phyloP scores from a whole-genome alignment of 1,284 basidiomycete genomes.

The Fomitopsis pinicola region DNA sequence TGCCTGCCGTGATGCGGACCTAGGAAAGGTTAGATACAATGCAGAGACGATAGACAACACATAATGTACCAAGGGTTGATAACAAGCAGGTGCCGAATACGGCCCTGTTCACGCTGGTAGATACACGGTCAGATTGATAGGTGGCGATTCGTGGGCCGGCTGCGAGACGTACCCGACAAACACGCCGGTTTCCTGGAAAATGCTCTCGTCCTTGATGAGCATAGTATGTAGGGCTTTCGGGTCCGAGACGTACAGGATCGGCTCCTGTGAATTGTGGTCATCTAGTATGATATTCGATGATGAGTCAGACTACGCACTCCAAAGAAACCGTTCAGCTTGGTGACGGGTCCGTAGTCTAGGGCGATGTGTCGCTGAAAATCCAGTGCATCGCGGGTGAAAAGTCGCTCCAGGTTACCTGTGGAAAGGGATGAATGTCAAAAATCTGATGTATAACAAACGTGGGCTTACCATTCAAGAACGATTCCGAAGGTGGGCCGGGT shows the following conservation, averaged over 20 bases:
- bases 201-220: conserved; percentile 5
- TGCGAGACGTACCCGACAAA: neutral
- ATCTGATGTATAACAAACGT: neutral
- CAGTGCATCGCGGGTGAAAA: neutral
- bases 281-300: neutral
- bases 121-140: too few relatives aligned
- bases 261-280: neutral
- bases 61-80: neutral
- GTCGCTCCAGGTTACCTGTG: neutral
- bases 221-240: conserved; percentile 6
- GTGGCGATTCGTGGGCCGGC: neutral
- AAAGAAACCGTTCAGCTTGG: conserved; percentile 14
- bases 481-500: neutral
- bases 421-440: neutral
- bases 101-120: neutral
- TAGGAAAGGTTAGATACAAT: neutral
- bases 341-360: conserved; percentile 15
- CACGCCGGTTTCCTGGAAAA: neutral
- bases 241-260: conserved; percentile 6
- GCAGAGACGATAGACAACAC: neutral
- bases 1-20: conserved; percentile 17
- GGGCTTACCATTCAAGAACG: neutral
- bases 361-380: conserved; percentile 14
- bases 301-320: conserved; percentile 9
- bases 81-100: neutral